phyloP scores from a whole-genome alignment of 2,329 filamentous ascomycete genomes.

The Beauveria caledonica region DNA sequence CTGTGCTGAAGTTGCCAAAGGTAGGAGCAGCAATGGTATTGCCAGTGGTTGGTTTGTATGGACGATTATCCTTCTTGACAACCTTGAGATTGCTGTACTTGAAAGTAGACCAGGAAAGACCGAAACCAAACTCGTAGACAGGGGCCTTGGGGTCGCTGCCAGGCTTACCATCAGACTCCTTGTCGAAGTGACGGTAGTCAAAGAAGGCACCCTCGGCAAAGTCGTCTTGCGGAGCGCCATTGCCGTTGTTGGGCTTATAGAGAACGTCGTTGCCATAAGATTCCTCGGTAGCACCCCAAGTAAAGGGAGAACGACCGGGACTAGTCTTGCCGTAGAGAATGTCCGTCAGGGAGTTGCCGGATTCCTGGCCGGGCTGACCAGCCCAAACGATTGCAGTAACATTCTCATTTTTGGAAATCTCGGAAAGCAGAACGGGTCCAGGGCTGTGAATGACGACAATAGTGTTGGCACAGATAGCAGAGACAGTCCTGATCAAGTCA shows the following conservation, averaged over 20 bases:
- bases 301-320: slow-evolving; percentile 74
- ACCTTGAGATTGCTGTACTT: slow-evolving; percentile 61
- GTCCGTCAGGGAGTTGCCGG: slow-evolving; percentile 69
- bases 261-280: slow-evolving; percentile 63
- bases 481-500: slow-evolving; percentile 70
- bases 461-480: slow-evolving; percentile 73
- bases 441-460: slow-evolving; percentile 85
- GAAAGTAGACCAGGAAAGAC: slow-evolving; percentile 75
- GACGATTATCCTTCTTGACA: slow-evolving; percentile 35
- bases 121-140: slow-evolving; percentile 74
- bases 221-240: slow-evolving; percentile 58
- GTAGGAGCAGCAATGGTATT: slow-evolving; percentile 54
- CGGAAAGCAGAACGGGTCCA: slow-evolving; percentile 67
- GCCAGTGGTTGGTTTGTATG: slow-evolving; percentile 54
- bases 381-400: slow-evolving; percentile 79
- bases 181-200: slow-evolving; percentile 62
- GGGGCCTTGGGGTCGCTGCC: slow-evolving; percentile 45
- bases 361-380: slow-evolving; percentile 75
- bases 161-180: slow-evolving; percentile 30
- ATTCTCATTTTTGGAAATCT: slow-evolving; percentile 69
- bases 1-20: slow-evolving; percentile 55
- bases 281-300: slow-evolving; percentile 59
- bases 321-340: slow-evolving; percentile 78
- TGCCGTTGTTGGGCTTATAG: slow-evolving; percentile 61
- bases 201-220: slow-evolving; percentile 76